Evolutionary conservation across 805 yeast genomes (phyloP).

Genomic region (Wickerhamiella lipophila): DNA sequence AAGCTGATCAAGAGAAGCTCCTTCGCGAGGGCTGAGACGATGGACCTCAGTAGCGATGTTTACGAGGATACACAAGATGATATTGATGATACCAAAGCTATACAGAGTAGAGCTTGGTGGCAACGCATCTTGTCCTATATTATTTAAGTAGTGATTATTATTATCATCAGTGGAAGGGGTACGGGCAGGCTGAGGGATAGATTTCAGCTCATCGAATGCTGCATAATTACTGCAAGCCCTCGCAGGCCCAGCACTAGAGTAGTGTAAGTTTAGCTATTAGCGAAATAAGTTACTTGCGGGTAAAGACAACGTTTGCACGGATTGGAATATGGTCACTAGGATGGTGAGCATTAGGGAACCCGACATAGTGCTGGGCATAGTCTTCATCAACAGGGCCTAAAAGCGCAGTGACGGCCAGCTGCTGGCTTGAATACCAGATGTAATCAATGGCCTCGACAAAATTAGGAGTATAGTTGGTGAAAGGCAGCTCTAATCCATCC

Average conservation of each 20-base stretch:
- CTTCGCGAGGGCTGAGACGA: constrained; percentile 50
- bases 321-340: constrained; percentile 94
- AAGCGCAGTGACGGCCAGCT: constrained; percentile 72
- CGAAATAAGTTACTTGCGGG: constrained; percentile 6
- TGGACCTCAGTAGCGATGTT: constrained; percentile 73
- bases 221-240: too few relatives aligned
- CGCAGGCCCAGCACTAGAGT: too few relatives aligned
- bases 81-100: constrained; percentile 19
- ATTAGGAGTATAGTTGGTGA: constrained; percentile 87
- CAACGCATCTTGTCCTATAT: neutral
- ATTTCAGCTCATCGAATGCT: too few relatives aligned
- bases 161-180: too few relatives aligned
- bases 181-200: too few relatives aligned
- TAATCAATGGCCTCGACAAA: constrained; percentile 91
- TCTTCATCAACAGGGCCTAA: constrained; percentile 73
- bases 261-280: neutral
- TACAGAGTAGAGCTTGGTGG: constrained; percentile 2
- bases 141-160: neutral
- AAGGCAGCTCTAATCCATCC: constrained; percentile 76
- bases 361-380: constrained; percentile 65
- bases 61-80: constrained; percentile 42
- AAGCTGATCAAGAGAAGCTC: constrained; percentile 50
- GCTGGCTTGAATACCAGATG: constrained; percentile 80
- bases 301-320: constrained; percentile 44
- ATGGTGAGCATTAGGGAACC: constrained; percentile 85